Percentiles rank a stretch among this genome's conserved stretches.
These are phyloP conservation scores for Raffaelea albimanens DNA, from an alignment of 2,329 filamentous ascomycete species.

Conservation along the genomic window DNA sequence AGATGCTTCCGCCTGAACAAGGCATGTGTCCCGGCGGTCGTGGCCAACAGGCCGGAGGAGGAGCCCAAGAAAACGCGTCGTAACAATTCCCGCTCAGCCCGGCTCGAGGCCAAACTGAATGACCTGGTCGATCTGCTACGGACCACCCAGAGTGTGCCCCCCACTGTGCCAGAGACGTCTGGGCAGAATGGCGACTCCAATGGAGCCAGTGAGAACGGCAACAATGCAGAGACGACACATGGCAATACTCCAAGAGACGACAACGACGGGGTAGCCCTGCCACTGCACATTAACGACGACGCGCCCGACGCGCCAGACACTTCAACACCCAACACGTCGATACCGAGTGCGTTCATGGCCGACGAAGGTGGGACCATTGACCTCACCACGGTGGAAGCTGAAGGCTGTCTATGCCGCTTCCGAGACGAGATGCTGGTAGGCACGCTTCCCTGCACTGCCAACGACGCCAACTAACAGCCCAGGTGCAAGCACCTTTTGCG, in stretches of 20 bases:
- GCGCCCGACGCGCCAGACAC: too few species aligned
- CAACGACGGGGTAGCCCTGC: too few species aligned
- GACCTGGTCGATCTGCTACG: slow-evolving; percentile 35
- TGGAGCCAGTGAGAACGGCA: too few species aligned
- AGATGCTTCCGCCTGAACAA: slow-evolving; percentile 30
- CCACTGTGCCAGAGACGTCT: too few species aligned
- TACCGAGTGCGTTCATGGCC: slow-evolving; percentile 9
- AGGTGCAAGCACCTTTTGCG: not conserved
- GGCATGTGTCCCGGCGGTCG: slow-evolving; percentile 27
- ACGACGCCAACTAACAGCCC: not conserved
- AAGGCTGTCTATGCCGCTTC: slow-evolving; percentile 27
- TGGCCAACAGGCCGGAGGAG: slow-evolving; percentile 13
- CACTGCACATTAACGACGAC: too few species aligned
- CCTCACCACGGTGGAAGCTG: slow-evolving; percentile 11
- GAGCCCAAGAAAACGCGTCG: slow-evolving; percentile 18
- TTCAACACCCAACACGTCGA: slow-evolving; percentile 2
- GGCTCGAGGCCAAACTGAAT: slow-evolving; percentile 41
- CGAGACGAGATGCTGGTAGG: slow-evolving; percentile 25
- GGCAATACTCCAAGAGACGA: too few species aligned
- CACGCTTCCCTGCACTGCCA: too few species aligned
- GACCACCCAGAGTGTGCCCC: slow-evolving; percentile 18
- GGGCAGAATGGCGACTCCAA: too few species aligned
- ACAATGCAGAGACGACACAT: too few species aligned
- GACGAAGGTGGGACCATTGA: not conserved
- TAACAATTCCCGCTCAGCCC: slow-evolving; percentile 26